phyloP scores from a whole-genome alignment of 208 protist species.

The Acanthamoeba triangularis region DNA sequence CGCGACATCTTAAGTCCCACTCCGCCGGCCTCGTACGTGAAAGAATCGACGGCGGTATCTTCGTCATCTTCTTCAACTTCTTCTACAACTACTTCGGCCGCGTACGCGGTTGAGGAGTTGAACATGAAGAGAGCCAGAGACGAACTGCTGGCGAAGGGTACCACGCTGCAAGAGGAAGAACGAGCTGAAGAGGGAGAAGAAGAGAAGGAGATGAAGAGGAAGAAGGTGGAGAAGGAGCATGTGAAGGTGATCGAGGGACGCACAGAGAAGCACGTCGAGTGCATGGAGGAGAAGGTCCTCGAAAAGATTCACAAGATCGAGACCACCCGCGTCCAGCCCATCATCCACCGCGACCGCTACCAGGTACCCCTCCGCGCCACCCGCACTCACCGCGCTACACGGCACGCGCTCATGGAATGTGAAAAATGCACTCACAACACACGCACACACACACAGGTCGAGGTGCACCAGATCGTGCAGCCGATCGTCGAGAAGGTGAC shows the following conservation, averaged over 20 bases:
- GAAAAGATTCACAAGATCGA: conserved; percentile 5
- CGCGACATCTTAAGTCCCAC: not conserved
- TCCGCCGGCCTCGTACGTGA: not conserved
- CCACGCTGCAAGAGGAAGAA: not conserved
- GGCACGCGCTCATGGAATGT: not conserved
- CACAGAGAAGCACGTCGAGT: not conserved
- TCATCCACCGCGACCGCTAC: conserved; percentile 35
- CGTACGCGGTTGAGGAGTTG: not conserved
- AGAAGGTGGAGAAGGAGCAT: not conserved
- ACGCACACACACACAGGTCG: not conserved
- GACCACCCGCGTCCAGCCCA: conserved; percentile 2
- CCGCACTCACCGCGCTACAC: not conserved
- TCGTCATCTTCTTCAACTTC: not conserved
- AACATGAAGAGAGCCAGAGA: not conserved
- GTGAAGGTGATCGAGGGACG: not conserved
- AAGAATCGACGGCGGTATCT: not conserved
- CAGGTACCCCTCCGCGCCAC: not conserved
- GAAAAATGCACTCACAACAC: not conserved
- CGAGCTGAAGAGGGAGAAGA: not conserved
- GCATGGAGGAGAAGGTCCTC: not conserved
- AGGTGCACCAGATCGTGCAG: conserved; percentile 45
- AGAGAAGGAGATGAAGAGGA: not conserved
- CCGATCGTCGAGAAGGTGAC: conserved; percentile 32
- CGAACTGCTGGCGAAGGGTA: not conserved
- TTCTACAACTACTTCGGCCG: too few species aligned